Evolutionary conservation across 495 filamentous ascomycete genomes (phyloP).

Genomic region (Talaromyces proteolyticus): DNA sequence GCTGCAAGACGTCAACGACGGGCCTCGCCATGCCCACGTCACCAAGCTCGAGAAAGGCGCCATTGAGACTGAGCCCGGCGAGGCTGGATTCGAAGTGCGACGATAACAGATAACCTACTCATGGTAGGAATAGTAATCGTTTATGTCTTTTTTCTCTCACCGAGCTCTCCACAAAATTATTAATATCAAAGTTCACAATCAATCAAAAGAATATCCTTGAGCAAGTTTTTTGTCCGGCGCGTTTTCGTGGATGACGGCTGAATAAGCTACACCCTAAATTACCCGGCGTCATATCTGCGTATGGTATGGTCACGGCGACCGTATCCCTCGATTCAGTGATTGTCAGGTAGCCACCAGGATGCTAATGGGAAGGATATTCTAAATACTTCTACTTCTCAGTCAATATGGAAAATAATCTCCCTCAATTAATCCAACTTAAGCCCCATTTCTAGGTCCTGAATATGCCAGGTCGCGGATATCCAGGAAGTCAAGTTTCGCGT

Average conservation of each 20-base stretch:
- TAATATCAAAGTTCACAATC: too few relatives aligned
- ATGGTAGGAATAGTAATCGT: not conserved
- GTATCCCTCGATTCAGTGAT: not conserved
- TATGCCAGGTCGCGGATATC: not conserved
- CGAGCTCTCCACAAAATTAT: too few relatives aligned
- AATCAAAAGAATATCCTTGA: too few relatives aligned
- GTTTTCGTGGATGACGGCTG: not conserved
- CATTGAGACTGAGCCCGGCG: conserved; percentile 54
- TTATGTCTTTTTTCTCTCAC: too few relatives aligned
- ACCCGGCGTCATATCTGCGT: not conserved
- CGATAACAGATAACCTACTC: not conserved
- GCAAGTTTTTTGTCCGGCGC: not conserved
- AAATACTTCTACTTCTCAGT: conserved; percentile 9
- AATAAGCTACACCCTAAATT: not conserved
- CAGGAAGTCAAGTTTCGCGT: not conserved
- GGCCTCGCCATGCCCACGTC: conserved; percentile 63
- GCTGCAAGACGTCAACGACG: conserved; percentile 69
- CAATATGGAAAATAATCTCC: not conserved
- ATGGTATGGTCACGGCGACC: not conserved
- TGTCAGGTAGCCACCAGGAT: not conserved
- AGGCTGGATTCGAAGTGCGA: conserved; percentile 53
- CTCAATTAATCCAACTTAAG: not conserved
- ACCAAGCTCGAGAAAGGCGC: conserved; percentile 65
- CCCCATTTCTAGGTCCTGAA: not conserved
- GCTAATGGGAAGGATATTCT: conserved; percentile 12